Evolutionary conservation across 106 monocot species (phyloP).

Genomic region (Posidonia australis): DNA sequence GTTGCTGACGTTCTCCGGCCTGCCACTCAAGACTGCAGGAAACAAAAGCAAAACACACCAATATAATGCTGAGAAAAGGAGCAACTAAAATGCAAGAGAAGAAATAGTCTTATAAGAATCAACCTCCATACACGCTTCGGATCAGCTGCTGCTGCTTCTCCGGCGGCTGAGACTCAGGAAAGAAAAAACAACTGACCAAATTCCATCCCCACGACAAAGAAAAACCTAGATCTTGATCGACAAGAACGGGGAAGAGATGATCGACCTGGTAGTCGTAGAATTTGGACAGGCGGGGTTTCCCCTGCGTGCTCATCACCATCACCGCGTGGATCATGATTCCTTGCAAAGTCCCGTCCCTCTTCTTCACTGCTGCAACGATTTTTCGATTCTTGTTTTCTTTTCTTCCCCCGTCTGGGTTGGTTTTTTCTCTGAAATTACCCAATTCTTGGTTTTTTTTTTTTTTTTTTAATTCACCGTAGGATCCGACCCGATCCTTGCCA

Average conservation of each 20-base stretch:
- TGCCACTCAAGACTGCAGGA: slow-evolving; percentile 38
- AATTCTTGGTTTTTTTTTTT: no score
- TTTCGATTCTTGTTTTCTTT: no score
- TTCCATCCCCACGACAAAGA: background rate
- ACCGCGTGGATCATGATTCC: slow-evolving; percentile 69
- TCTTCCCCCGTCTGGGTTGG: no score
- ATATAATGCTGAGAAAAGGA: background rate
- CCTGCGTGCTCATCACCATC: slow-evolving; percentile 81
- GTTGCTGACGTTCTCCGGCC: slow-evolving; percentile 74
- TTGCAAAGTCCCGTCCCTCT: background rate
- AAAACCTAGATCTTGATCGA: background rate
- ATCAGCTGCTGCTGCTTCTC: slow-evolving; percentile 79
- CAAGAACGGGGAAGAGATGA: background rate
- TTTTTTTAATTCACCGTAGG: no score
- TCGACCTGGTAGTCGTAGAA: slow-evolving; percentile 78
- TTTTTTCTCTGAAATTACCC: no score
- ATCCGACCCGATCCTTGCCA: no score
- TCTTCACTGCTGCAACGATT: background rate
- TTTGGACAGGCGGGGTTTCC: slow-evolving; percentile 71
- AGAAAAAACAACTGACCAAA: background rate
- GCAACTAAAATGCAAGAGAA: background rate
- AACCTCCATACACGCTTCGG: slow-evolving; percentile 52
- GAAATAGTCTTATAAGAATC: background rate
- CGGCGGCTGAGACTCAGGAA: slow-evolving; percentile 32
- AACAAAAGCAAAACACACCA: background rate